Base-by-base conservation (phyloP, 2,329 filamentous ascomycete genomes). In the Fusarium torulosum region DNA sequence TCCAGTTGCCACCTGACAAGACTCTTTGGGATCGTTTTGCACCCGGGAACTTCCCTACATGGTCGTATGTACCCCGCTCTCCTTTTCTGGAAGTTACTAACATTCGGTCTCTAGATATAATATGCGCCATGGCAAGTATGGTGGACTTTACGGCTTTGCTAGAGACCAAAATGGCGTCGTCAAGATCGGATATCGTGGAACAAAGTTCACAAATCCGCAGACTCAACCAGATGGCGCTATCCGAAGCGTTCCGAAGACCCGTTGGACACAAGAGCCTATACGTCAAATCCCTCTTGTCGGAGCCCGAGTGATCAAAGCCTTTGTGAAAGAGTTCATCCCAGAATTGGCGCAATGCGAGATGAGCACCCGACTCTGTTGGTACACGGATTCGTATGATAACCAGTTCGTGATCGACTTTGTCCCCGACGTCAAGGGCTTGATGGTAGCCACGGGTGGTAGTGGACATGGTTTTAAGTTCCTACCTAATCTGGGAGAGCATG, bases 401-500 rank as follows among this genome's bases (percentile, higher is more conserved):
- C 75, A 78, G 54, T 78, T 73, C 27, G 68, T 78, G 2, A 70
- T 78, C 13, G 76, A 78, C 40, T 55, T 72, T 55, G 29, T 81
- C 79, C 58, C 81, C 84, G 14, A 88, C 82, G 74, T 87, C 81
- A 82, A 88, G n/a, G 81, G 83, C 0, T 71, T 90, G 1, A 85
- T 89, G 70, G 80, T 90, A 0, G 86, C 86, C 4, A 89, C 87
- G 0, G 88, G 86, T 1, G 88, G 88, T 0, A 85, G 82, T 35
- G 88, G 88, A 0, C 88, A 90, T 74, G 88, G 80, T 0, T 90
- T 89, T 74, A 90, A 89, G 68, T 89, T 87, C 60, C 71, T 88
- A 47, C 87, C 87, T 0, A 83, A 84, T 4, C 81, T 90, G 66
- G 86, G 87, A 2, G 82, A 83, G 35, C 81, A 79, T 62, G 83